Evolutionary conservation across 129 eudicot genomes (phyloP), one percentile per base, ranked within the genome.

Genomic region (sunflower (Helianthus annuus)): DNA sequence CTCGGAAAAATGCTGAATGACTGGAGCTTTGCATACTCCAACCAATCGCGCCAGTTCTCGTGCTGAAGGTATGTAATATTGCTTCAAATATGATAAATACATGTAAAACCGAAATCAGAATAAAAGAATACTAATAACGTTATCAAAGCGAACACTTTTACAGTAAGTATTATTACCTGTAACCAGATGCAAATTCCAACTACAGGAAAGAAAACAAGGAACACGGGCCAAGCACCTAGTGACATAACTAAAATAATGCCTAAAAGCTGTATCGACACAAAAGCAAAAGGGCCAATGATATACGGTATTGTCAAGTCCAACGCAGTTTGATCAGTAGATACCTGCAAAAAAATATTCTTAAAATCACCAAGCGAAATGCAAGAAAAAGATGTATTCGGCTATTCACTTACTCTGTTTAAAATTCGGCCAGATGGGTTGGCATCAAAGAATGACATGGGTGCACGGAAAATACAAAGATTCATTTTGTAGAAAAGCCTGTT

Each of bases 401-500:
- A 32, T 32, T 70, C 46, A 63, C 95, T 48, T 82, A 93, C 98
- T 76, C 98, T 76, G 42, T 83, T 93, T 22, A 93, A 81, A 71
- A 93, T 81, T 62, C 98, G 84, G 14, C 98, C 97, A 74, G 95
- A 87, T 51, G 98, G 98, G 14, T 92, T 92, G 78, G 98, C 80
- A 83, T 94, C 98, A 68, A 94, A 94, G 83, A 94, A 94, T 39
- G 98, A 85, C 98, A 94, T 94, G 12, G 98, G 97, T 13, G 98
- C 98, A 24, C 98, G 96, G 42, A 94, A 90, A 57, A 94, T 79
- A 77, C 88, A 75, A 10, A 44, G 49, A 76, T 94, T 96, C 98
- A 94, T 94, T 71, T 84, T 94, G 75, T 84, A 72, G 75, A 94
- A 94, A 45, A 94, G 89, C 48, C 51, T 48, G 17, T 81, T 80